Conservation (phyloP, 208 protist species). For the Crithidia mellificae region DNA sequence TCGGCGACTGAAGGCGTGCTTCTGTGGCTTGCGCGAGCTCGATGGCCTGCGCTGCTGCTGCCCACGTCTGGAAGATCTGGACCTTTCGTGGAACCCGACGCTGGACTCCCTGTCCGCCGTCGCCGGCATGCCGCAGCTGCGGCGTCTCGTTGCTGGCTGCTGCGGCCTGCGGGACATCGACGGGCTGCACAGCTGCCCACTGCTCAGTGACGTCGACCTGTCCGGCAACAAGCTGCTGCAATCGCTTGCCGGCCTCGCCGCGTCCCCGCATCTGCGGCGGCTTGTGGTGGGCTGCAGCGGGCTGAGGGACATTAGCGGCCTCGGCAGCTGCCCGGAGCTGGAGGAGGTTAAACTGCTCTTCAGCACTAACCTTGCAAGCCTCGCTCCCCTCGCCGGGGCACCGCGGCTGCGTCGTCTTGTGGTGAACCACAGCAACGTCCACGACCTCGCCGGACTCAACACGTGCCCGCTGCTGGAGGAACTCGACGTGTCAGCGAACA, state of each 20-base stretch:
- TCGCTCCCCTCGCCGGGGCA: slow-evolving; percentile 6
- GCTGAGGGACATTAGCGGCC: background rate
- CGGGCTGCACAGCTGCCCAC: slow-evolving; percentile 2
- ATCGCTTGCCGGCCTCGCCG: slow-evolving; percentile 4
- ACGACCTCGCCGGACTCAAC: slow-evolving; percentile 5
- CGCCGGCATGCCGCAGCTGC: background rate
- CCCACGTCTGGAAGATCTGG: slow-evolving; percentile 1
- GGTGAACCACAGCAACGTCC: slow-evolving; percentile 5
- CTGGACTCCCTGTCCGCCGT: slow-evolving; percentile 5
- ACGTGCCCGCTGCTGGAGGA: slow-evolving; percentile 8
- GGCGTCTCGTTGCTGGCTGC: background rate
- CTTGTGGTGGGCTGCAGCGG: slow-evolving; percentile 8
- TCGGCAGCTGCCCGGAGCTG: slow-evolving; percentile 7
- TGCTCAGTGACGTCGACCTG: slow-evolving; percentile 2
- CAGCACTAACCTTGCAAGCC: background rate
- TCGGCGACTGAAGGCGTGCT: slow-evolving; percentile 8
- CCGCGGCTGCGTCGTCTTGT: background rate
- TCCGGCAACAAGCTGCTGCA: background rate
- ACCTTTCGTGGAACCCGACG: slow-evolving; percentile 5
- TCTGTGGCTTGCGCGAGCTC: slow-evolving; percentile 6
- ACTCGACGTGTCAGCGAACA: slow-evolving; percentile 5
- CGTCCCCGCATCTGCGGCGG: background rate
- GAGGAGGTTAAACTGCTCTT: slow-evolving; percentile 2
- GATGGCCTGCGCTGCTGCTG: background rate
- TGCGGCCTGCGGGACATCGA: slow-evolving; percentile 5